These are phyloP conservation scores for Mixia osmundae DNA, from an alignment of 1,284 basidiomycete species.

Conservation along the genomic window DNA sequence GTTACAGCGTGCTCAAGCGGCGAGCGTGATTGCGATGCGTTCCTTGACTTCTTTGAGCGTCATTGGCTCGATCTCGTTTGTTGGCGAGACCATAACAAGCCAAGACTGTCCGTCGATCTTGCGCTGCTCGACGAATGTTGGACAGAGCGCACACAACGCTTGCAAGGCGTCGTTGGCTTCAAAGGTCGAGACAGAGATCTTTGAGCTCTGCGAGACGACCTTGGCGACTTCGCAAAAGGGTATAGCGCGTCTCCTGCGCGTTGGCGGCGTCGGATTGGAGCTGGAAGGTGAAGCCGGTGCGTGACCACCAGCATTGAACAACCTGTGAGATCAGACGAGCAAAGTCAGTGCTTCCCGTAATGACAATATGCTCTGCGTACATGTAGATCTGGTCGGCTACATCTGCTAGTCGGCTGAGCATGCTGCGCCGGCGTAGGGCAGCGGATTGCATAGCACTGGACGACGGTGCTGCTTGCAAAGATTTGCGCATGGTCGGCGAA, in stretches of 20 bases:
- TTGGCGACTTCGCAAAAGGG: neutral
- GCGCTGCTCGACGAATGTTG: neutral
- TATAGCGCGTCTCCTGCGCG: neutral
- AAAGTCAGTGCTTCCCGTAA: too few species aligned
- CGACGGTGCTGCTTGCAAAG: conserved; percentile 1
- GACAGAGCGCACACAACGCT: neutral
- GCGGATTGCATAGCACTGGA: conserved; percentile 1
- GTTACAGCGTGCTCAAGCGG: too few species aligned
- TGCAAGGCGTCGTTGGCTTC: conserved; percentile 1
- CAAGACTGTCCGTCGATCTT: neutral
- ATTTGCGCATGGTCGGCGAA: conserved; percentile 2
- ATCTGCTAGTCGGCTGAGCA: conserved; percentile 1
- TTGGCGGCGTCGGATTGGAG: neutral
- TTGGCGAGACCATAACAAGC: conserved; percentile 57
- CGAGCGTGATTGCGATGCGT: too few species aligned
- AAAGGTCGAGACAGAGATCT: neutral
- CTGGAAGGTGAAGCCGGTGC: neutral
- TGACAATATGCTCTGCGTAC: neutral
- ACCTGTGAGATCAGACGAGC: too few species aligned
- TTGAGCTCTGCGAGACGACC: neutral
- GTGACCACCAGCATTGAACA: neutral
- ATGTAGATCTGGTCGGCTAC: conserved; percentile 1
- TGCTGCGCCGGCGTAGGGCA: conserved; percentile 1
- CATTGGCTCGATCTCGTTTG: too few species aligned
- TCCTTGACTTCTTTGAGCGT: too few species aligned